Conservation (phyloP, 257 asterid species). For the Fraxinus cuspidata region DNA sequence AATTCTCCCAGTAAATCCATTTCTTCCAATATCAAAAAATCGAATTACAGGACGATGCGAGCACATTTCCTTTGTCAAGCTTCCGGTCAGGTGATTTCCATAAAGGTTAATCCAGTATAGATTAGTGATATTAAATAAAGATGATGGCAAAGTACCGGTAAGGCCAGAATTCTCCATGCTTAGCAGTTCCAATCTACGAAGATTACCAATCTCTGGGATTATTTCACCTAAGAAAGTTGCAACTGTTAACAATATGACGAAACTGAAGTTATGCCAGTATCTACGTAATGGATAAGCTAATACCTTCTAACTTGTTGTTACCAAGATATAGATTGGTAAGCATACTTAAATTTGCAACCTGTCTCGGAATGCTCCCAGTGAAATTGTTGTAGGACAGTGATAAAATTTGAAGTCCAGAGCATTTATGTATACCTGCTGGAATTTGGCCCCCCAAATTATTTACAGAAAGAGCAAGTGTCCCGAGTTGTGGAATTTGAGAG, state of each 20-base stretch:
- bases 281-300: background rate
- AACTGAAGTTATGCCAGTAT: background rate
- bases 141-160: conserved; percentile 27
- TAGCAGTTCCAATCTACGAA: conserved; percentile 24
- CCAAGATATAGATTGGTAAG: conserved; percentile 27
- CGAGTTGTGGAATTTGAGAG: conserved; percentile 17
- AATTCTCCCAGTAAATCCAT: conserved; percentile 36
- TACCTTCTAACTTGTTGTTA: conserved; percentile 36
- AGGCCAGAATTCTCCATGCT: conserved; percentile 25
- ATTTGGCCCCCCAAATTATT: conserved; percentile 27
- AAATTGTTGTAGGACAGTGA: conserved; percentile 24
- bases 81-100: conserved; percentile 22
- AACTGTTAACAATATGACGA: background rate
- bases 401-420: conserved; percentile 28
- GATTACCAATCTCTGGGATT: conserved; percentile 37
- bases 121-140: conserved; percentile 32
- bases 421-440: conserved; percentile 23
- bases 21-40: conserved; percentile 22
- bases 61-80: conserved; percentile 22
- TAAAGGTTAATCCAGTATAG: conserved; percentile 28
- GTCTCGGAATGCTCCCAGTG: conserved; percentile 36
- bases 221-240: conserved; percentile 28
- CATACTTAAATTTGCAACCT: conserved; percentile 36
- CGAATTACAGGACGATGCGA: conserved; percentile 21
- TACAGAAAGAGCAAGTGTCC: conserved; percentile 13